A percentile compares a stretch with the other conserved stretches of the same genome.
Conservation (phyloP, 495 filamentous ascomycete genomes). For the Parachaetomium inaequale region DNA sequence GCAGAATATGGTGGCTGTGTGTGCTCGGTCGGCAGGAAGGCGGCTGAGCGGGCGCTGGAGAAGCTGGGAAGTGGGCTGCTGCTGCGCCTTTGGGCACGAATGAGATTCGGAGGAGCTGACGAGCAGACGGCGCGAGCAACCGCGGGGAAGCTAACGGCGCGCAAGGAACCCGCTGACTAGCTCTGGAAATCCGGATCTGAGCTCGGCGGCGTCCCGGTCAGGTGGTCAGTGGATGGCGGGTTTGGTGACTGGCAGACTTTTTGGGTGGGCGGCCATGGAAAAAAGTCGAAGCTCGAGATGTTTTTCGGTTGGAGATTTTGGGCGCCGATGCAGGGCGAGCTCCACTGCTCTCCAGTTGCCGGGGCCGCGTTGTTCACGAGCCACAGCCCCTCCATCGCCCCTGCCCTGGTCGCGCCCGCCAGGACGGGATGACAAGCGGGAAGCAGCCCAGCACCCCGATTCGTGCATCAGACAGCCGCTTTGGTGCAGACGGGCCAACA, state of each 20-base stretch:
- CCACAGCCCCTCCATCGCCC: slow-evolving; percentile 16
- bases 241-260: slow-evolving; percentile 16
- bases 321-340: slow-evolving; percentile 26
- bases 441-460: slow-evolving; percentile 26
- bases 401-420: slow-evolving; percentile 1
- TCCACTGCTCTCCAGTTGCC: slow-evolving; percentile 19
- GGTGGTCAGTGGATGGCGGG: neutral
- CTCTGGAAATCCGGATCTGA: neutral
- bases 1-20: slow-evolving; percentile 16
- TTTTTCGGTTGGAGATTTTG: slow-evolving; percentile 27
- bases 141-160: slow-evolving; percentile 17
- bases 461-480: slow-evolving; percentile 21
- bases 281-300: slow-evolving; percentile 22
- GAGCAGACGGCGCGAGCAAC: slow-evolving; percentile 18
- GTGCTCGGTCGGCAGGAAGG: slow-evolving; percentile 10
- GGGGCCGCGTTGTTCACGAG: slow-evolving; percentile 6
- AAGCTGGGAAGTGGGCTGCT: slow-evolving; percentile 23
- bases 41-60: slow-evolving; percentile 10
- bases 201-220: neutral
- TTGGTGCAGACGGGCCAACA: slow-evolving; percentile 8
- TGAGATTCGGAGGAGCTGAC: slow-evolving; percentile 25
- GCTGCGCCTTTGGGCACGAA: slow-evolving; percentile 32
- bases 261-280: slow-evolving; percentile 8
- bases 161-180: neutral
- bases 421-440: slow-evolving; percentile 19